Evolutionary conservation across 441 rosid genomes (phyloP).

Genomic region (Adansonia gregorii): DNA sequence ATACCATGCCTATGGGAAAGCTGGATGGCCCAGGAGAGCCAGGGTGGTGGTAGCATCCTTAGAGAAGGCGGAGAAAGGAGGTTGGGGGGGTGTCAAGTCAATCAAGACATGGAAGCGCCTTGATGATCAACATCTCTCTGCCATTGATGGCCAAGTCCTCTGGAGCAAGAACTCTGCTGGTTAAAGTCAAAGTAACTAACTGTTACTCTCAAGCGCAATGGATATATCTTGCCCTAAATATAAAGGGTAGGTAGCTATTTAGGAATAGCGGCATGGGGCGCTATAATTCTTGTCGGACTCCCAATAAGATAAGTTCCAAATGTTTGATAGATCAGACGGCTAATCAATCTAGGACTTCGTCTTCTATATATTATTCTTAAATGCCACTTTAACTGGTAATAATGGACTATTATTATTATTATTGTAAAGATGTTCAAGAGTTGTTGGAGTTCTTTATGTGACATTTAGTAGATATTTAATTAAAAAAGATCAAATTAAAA

Average conservation of each 20-base stretch:
- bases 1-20: slow-evolving; percentile 84
- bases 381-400: too few species aligned
- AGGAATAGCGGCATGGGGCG: not conserved
- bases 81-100: slow-evolving; percentile 69
- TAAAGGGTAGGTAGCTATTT: not conserved
- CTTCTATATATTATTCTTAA: too few species aligned
- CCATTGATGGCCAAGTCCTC: slow-evolving; percentile 63
- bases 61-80: slow-evolving; percentile 54
- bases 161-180: slow-evolving; percentile 64
- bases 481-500: not conserved
- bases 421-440: not conserved
- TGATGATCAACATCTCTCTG: slow-evolving; percentile 63
- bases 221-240: not conserved
- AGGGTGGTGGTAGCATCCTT: slow-evolving; percentile 67
- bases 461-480: not conserved
- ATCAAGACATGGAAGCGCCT: slow-evolving; percentile 87
- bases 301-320: too few species aligned
- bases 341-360: not conserved
- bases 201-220: not conserved
- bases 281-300: not conserved
- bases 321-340: not conserved
- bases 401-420: too few species aligned
- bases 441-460: not conserved
- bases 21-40: slow-evolving; percentile 77
- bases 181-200: slow-evolving; percentile 23